Base-by-base conservation (phyloP, 441 rosid species). In the Rhodomyrtus psidioides region DNA sequence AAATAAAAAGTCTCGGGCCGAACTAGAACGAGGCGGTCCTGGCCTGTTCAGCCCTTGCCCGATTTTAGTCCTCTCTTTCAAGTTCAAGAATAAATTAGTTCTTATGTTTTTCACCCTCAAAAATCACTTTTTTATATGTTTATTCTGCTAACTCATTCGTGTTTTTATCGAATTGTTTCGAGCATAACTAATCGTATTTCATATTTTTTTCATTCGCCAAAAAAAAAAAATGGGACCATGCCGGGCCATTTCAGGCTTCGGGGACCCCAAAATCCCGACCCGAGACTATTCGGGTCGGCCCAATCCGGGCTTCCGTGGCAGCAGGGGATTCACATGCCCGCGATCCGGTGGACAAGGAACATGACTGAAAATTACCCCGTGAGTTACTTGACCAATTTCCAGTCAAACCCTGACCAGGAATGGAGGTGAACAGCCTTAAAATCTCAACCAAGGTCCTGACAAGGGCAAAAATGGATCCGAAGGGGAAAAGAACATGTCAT, bases 61-160 rank as follows among this genome's bases (percentile, higher is more conserved):
- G 7, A 65, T 39, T 34, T 65, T 10, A 7, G 5, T 65, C 6
- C 79, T 34, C 21, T 21, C 49, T 21, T 9, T 65, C 19, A 30
- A 30, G 19, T 30, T 10, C 4, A 65, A 30, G 44, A 34, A 65
- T 34, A 4, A 2, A 62, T 30, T 9, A 17, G 75, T 8, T 4
- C 30, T 30, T 4, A 28, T 17, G 12, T 62, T 39, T 30, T 30
- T 4, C 4, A 0, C 1, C 12, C 8, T 0, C 7, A 0, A 34
- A 5, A 21, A 10, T 70, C 49, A 5, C 7, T 19, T 39, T 65
- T 34, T 65, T 9, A 34, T 9, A 6, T 19, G 26, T 65, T 34
- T 34, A 65, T 65, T 21, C 24, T 34, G 6, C 49, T 21, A 65
- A 12, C 10, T 39, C 30, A 62, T 62, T 7, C 75, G 0, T 30